These are phyloP conservation scores for Dendrocalamus sinicus DNA, from an alignment of 176 grass and related monocot species.

Conservation along the genomic window DNA sequence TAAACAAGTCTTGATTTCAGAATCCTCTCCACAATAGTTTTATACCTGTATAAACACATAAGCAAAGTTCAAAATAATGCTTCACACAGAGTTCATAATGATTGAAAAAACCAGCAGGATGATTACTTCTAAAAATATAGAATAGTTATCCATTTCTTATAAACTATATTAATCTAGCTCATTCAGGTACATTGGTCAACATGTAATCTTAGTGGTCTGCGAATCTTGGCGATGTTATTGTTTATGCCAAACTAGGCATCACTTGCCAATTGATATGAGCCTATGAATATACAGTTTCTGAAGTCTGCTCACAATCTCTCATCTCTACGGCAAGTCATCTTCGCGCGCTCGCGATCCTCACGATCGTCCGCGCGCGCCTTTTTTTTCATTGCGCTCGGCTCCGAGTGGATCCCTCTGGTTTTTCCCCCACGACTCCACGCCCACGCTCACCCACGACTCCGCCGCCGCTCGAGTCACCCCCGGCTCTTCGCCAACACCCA, in stretches of 20 bases:
- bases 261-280: background rate
- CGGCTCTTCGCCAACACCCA: too few species aligned
- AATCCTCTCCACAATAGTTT: constrained; percentile 90
- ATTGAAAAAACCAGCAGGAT: background rate
- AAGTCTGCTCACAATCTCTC: too few species aligned
- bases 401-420: too few species aligned
- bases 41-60: constrained; percentile 79
- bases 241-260: background rate
- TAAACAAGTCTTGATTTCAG: constrained; percentile 96
- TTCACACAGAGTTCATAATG: background rate
- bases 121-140: background rate
- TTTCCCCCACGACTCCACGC: too few species aligned
- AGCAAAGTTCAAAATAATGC: constrained; percentile 12
- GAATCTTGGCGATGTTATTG: constrained; percentile 1
- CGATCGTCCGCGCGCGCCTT: too few species aligned
- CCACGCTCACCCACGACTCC: too few species aligned
- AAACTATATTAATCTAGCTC: constrained; percentile 15
- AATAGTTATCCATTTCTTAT: background rate
- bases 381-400: too few species aligned
- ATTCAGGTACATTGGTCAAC: constrained; percentile 16
- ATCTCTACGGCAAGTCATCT: too few species aligned
- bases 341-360: too few species aligned
- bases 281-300: too few species aligned
- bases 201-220: constrained; percentile 3
- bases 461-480: too few species aligned